Percentiles rank a stretch among this genome's conserved stretches.
Evolutionary conservation across 805 yeast species (phyloP).

Genomic region (Saturnispora serradocipensis): DNA sequence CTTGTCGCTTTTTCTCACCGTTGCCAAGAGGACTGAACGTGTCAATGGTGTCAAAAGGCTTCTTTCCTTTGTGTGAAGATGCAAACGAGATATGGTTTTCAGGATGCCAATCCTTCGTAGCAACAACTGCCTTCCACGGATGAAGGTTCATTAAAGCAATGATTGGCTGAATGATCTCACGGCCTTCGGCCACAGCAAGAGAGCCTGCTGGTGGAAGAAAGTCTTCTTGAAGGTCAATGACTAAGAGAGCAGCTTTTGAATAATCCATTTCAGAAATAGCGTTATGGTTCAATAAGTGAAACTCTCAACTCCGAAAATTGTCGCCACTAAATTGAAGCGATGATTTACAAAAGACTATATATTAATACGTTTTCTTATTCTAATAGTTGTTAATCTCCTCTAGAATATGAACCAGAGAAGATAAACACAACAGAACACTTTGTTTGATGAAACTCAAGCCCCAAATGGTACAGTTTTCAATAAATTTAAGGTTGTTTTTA

Average conservation of each 20-base stretch:
- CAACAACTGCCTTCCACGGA: constrained; percentile 56
- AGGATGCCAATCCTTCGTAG: constrained; percentile 91
- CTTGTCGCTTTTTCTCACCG: constrained; percentile 30
- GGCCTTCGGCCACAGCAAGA: constrained; percentile 62
- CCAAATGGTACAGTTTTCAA: too few relatives aligned
- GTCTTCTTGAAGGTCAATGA: constrained; percentile 81
- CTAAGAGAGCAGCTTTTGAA: constrained; percentile 46
- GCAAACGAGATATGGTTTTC: constrained; percentile 75
- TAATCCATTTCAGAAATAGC: not conserved
- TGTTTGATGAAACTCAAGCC: too few relatives aligned
- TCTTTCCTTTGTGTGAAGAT: constrained; percentile 37
- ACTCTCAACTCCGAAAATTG: not conserved
- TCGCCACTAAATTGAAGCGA: not conserved
- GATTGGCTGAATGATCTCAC: constrained; percentile 45
- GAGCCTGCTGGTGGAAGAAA: constrained; percentile 75
- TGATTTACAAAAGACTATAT: too few relatives aligned
- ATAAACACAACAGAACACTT: too few relatives aligned
- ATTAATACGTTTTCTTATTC: too few relatives aligned
- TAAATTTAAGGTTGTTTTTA: too few relatives aligned
- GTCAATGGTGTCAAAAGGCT: constrained; percentile 42
- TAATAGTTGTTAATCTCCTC: too few relatives aligned
- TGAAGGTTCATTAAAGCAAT: constrained; percentile 33
- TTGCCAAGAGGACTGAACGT: constrained; percentile 42
- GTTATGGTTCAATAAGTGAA: not conserved
- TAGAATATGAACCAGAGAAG: too few relatives aligned